Base-by-base conservation (phyloP, 2,329 filamentous ascomycete genomes). In the Paraphaeosphaeria minitans region DNA sequence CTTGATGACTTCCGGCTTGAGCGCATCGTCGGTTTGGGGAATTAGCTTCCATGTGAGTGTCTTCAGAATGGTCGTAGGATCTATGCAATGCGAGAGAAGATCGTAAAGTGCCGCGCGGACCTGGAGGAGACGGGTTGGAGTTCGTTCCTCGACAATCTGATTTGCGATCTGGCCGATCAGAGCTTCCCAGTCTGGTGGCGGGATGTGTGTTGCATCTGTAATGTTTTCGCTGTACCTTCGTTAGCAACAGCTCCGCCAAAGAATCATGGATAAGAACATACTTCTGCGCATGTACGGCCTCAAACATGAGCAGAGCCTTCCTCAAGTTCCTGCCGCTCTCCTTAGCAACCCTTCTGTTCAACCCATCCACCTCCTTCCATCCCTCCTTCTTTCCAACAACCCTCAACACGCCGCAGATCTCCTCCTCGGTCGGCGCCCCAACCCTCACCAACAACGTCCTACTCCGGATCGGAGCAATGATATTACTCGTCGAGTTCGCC, bases 271-370 rank as follows among this genome's bases (percentile, higher is more conserved):
- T 48, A 1, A 51, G 19, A 39, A 71, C 89, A 65, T 85, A 97
- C 93, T 97, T 98, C 75, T 98, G 94, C 35, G 95, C 95, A 80
- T 98, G 92, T 27, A 98, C 91, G 13, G 95, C 91, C 80, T 99
- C 95, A 72, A 94, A 96, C 93, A 99, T 99, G 66, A 99, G 82
- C 71, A 99, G 80, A 19, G 95, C 95, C 72, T 90, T 88, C 64
- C 95, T 87, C 71, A 99, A 77, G 78, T 99, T 99, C 64, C 95
- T 86, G 37, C 92, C 93, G 71, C 94, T 97, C 71, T 97, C 93
- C 72, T 86, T 87, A 0, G 95, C 95, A 75, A 99, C 95, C 68
- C 92, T 87, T 78, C 86, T 84, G 75, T 97, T 92, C 66, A 99
- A 78, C 0, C 84, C 89, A 63, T 88, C 85, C 8, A 90, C 87